Conservation (phyloP, 345 rosid species). For the Lumnitzera racemosa region DNA sequence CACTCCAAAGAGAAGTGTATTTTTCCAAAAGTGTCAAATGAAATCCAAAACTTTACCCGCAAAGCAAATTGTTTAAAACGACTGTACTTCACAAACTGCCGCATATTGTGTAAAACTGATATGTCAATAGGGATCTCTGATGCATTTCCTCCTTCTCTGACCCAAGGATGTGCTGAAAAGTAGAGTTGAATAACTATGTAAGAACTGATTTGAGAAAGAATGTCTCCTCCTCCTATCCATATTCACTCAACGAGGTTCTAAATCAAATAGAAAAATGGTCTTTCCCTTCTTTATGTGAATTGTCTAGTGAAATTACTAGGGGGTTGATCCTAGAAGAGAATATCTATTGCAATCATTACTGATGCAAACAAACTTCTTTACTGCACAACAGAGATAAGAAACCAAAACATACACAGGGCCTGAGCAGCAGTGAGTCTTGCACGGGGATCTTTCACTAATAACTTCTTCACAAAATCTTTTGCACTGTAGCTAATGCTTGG, state of each 20-base stretch:
- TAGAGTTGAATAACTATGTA: too few species aligned
- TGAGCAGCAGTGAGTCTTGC: conserved; percentile 92
- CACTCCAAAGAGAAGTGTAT: neutral
- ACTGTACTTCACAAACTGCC: conserved; percentile 45
- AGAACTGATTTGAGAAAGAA: too few species aligned
- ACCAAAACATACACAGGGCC: conserved; percentile 36
- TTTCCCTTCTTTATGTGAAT: too few species aligned
- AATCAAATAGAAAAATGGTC: too few species aligned
- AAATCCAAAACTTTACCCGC: conserved; percentile 20
- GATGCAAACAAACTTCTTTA: neutral
- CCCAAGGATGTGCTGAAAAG: conserved; percentile 51
- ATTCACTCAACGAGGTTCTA: neutral
- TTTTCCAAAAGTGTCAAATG: neutral
- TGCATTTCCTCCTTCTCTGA: conserved; percentile 48
- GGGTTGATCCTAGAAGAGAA: neutral
- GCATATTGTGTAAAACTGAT: conserved; percentile 40
- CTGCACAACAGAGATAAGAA: neutral
- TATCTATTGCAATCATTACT: neutral
- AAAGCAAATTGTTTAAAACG: conserved; percentile 49
- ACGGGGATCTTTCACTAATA: conserved; percentile 89
- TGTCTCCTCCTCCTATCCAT: neutral
- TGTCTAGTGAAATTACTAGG: too few species aligned
- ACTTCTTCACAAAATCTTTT: conserved; percentile 85
- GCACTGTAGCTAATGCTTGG: conserved; percentile 76
- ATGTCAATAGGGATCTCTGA: conserved; percentile 49